phyloP scores from a whole-genome alignment of 257 asterid species.

The Gentiana macrophylla region DNA sequence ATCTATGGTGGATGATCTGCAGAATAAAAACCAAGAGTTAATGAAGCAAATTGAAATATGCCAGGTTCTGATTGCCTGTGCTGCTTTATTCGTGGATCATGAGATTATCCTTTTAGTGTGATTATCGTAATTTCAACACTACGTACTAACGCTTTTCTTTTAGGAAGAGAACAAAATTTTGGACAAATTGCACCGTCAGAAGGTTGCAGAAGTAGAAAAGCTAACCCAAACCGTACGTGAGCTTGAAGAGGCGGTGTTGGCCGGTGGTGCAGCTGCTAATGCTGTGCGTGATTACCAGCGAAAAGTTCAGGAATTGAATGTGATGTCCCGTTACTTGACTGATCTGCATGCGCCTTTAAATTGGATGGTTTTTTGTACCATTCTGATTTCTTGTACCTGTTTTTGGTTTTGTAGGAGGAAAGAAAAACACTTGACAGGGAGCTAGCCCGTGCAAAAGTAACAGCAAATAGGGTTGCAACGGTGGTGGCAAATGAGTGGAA shows the following conservation, averaged over 20 bases:
- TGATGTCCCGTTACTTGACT: constrained; percentile 18
- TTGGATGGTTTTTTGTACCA: constrained; percentile 4
- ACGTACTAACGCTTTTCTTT: constrained; percentile 2
- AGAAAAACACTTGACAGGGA: constrained; percentile 97
- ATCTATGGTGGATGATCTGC: constrained; percentile 98
- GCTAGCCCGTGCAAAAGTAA: constrained; percentile 97
- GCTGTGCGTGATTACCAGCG: constrained; percentile 98
- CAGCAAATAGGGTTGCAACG: constrained; percentile 96
- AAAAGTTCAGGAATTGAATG: constrained; percentile 98
- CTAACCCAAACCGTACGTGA: constrained; percentile 95
- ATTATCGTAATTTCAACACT: not conserved
- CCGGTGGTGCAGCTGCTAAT: constrained; percentile 99
- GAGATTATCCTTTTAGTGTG: too few species aligned
- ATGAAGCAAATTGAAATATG: constrained; percentile 97
- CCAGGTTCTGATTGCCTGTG: constrained; percentile 41
- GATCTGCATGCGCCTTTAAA: not conserved
- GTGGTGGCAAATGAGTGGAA: constrained; percentile 99
- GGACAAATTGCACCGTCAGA: constrained; percentile 92
- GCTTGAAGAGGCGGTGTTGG: constrained; percentile 98
- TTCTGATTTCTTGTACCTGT: too few species aligned
- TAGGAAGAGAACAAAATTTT: constrained; percentile 96
- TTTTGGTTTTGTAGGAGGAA: constrained; percentile 51
- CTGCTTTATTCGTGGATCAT: constrained; percentile 1
- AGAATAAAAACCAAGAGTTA: constrained; percentile 93
- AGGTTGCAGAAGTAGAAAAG: constrained; percentile 97